Base-by-base conservation (phyloP, 441 rosid genomes). In the Adansonia rubrostipa region DNA sequence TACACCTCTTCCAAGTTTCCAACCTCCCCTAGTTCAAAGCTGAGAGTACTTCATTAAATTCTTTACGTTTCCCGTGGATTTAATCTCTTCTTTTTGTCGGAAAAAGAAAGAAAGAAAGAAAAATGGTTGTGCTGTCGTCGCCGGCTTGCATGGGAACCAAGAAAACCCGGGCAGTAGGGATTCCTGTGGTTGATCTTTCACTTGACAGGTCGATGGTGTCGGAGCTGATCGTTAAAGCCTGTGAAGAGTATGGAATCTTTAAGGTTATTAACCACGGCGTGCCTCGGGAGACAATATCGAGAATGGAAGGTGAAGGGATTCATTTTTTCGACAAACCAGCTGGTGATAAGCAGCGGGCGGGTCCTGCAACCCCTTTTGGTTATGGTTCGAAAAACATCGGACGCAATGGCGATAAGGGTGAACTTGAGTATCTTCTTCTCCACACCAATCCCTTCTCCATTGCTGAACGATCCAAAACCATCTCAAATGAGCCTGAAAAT, bases 361-460 rank as follows among this genome's bases (percentile, higher is more conserved):
- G 92, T 61, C 89, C 92, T 5, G 91, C 88, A 3, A 77, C 61
- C 10, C 94, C 94, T 11, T 88, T 88, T 8, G 94, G 94, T 22
- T 91, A 91, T 54, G 94, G 92, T 14, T 81, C 85, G 81, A 91
- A 87, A 82, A 89, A 89, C 80, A 90, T 90, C 48, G 94, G 94
- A 8, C 86, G 80, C 51, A 90, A 84, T 80, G 94, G 94, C 20
- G 94, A 90, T 78, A 84, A 80, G 78, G 94, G 94, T 51, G 94
- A 90, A 80, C 88, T 90, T 50, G 94, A 90, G 79, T 90, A 89
- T 73, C 87, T 90, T 63, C 88, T 90, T 80, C 92, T 90, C 57
- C 89, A 85, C 14, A 83, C 87, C 6, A 84, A 84, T 53, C 90
- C 94, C n/a, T 53, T 75, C 28, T 85, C 88, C 80, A 80, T 89